Evolutionary conservation across 2,329 filamentous ascomycete genomes (phyloP).

Genomic region (Pseudogymnoascus sp.): DNA sequence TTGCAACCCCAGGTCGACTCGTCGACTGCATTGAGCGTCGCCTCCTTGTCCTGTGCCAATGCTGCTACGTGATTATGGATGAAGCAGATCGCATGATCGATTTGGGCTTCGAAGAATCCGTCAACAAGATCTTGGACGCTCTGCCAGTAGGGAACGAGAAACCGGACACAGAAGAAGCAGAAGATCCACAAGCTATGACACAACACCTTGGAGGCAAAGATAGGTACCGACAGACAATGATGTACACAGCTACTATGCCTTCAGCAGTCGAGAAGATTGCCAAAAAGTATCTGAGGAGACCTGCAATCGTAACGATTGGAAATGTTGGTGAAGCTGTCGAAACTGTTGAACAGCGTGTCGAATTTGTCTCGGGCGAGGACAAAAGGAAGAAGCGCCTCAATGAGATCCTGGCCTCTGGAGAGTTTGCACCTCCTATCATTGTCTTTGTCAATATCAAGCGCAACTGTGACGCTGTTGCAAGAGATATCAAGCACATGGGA

Average conservation of each 20-base stretch:
- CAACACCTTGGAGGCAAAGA: slow-evolving; percentile 67
- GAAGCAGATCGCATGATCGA: slow-evolving; percentile 99
- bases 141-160: slow-evolving; percentile 91
- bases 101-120: slow-evolving; percentile 91
- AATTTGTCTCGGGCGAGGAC: slow-evolving; percentile 85
- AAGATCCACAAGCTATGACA: slow-evolving; percentile 80
- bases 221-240: slow-evolving; percentile 95
- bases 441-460: slow-evolving; percentile 99
- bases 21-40: slow-evolving; percentile 95
- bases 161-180: slow-evolving; percentile 85
- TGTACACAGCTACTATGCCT: slow-evolving; percentile 99
- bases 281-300: slow-evolving; percentile 89
- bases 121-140: slow-evolving; percentile 95
- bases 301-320: slow-evolving; percentile 90
- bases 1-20: slow-evolving; percentile 94
- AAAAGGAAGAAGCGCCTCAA: slow-evolving; percentile 93
- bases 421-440: slow-evolving; percentile 86
- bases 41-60: slow-evolving; percentile 86
- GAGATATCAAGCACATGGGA: slow-evolving; percentile 91
- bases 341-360: slow-evolving; percentile 93
- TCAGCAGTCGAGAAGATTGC: slow-evolving; percentile 87
- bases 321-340: slow-evolving; percentile 94
- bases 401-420: slow-evolving; percentile 74
- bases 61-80: slow-evolving; percentile 98
- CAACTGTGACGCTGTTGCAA: slow-evolving; percentile 91